Evolutionary conservation across 2,329 filamentous ascomycete genomes (phyloP).

Genomic region (Juglanconis juglandina): DNA sequence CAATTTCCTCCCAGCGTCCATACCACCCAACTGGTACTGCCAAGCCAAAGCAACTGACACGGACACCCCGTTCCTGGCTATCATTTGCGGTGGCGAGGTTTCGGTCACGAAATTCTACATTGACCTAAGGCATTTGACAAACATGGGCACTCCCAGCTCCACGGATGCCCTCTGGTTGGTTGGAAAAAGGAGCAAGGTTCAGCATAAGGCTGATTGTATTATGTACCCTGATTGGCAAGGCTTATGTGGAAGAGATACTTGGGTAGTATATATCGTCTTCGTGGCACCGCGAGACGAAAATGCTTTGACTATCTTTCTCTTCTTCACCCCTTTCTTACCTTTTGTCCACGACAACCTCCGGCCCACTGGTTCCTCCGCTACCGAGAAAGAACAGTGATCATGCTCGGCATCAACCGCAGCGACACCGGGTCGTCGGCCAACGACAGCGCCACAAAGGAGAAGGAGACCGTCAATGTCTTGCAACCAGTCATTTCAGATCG

Average conservation of each 20-base stretch:
- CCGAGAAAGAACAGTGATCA: conserved; percentile 1
- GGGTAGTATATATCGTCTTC: not conserved
- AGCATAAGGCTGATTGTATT: conserved; percentile 1
- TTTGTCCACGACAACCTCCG: too few species aligned
- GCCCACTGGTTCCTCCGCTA: not conserved
- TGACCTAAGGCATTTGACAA: conserved; percentile 8
- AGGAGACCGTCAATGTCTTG: conserved; percentile 1
- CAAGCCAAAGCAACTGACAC: not conserved
- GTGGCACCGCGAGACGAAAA: too few species aligned
- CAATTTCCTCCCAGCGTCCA: not conserved
- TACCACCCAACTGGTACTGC: not conserved
- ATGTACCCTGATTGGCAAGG: not conserved
- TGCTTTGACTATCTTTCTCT: too few species aligned
- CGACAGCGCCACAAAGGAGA: conserved; percentile 14
- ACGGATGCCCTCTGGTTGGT: not conserved
- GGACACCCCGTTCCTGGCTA: not conserved
- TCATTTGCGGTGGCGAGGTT: not conserved
- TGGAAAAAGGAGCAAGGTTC: not conserved
- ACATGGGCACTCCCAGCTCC: conserved; percentile 9
- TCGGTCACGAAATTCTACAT: not conserved
- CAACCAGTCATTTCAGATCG: conserved; percentile 6
- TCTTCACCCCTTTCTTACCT: too few species aligned
- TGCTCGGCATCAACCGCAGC: conserved; percentile 12
- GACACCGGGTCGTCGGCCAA: conserved; percentile 4
- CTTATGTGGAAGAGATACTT: not conserved